Evolutionary conservation across 1,139 yeast species (phyloP).

Genomic region (Candida neerlandica): DNA sequence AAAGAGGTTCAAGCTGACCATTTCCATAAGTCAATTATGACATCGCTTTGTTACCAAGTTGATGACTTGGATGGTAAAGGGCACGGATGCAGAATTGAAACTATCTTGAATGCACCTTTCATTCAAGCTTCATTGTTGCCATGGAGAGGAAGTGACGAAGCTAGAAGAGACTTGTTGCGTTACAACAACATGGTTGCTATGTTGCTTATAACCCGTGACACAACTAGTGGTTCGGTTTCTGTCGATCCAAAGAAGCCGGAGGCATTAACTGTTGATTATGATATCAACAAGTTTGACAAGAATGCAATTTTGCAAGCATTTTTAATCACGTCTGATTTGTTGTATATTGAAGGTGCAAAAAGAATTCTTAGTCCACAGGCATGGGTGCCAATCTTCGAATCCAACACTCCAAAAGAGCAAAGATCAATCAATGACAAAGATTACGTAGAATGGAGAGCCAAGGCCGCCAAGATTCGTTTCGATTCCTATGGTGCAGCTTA

Average conservation of each 20-base stretch:
- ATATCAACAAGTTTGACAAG: conserved; percentile 44
- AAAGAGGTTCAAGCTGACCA: conserved; percentile 37
- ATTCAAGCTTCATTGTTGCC: conserved; percentile 44
- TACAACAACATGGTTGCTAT: conserved; percentile 45
- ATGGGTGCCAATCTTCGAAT: conserved; percentile 42
- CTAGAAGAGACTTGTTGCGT: conserved; percentile 37
- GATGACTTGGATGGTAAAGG: conserved; percentile 58
- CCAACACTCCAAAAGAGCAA: conserved; percentile 41
- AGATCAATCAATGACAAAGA: conserved; percentile 48
- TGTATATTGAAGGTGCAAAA: conserved; percentile 54
- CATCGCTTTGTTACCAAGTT: conserved; percentile 51
- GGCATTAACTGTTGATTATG: conserved; percentile 42
- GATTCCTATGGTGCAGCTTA: conserved; percentile 33
- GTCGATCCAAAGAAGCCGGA: conserved; percentile 40
- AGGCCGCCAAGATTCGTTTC: conserved; percentile 30
- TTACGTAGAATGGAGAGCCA: conserved; percentile 47
- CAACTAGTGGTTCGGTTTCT: conserved; percentile 43
- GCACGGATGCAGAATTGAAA: conserved; percentile 61
- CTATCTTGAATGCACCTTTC: conserved; percentile 51
- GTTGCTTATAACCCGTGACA: conserved; percentile 54
- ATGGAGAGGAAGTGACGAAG: conserved; percentile 42
- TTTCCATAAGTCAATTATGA: conserved; percentile 49
- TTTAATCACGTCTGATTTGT: conserved; percentile 47
- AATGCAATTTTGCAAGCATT: conserved; percentile 44
- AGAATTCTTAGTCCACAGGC: conserved; percentile 45